Evolutionary conservation across 441 rosid species (phyloP).

Genomic region (Biscutella auriculata): DNA sequence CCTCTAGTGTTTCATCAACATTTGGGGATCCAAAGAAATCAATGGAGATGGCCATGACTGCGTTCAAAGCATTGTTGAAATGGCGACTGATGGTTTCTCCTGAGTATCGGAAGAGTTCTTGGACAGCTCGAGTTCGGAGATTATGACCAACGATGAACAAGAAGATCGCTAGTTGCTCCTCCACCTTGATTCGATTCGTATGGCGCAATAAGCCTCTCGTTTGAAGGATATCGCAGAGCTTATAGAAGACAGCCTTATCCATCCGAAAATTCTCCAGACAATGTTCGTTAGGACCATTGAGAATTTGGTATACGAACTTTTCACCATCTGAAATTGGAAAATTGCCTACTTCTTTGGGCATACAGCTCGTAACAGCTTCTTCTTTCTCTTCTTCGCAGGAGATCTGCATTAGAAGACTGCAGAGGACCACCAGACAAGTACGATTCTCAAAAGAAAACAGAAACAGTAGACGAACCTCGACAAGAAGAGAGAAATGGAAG

Average conservation of each 20-base stretch:
- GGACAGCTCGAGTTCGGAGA: slow-evolving; percentile 77
- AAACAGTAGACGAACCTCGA: too few relatives aligned
- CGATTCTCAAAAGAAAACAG: too few relatives aligned
- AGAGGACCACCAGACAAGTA: too few relatives aligned
- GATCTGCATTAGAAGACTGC: slow-evolving; percentile 33
- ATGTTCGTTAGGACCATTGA: slow-evolving; percentile 45
- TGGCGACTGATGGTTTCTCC: slow-evolving; percentile 92
- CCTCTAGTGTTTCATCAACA: slow-evolving; percentile 29
- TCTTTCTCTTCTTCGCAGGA: slow-evolving; percentile 51
- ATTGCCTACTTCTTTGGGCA: slow-evolving; percentile 37
- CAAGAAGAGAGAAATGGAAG: background rate
- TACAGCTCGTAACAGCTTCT: slow-evolving; percentile 19
- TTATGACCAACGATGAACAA: slow-evolving; percentile 77
- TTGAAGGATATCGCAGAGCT: slow-evolving; percentile 69
- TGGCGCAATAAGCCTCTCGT: slow-evolving; percentile 71
- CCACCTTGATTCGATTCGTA: slow-evolving; percentile 78
- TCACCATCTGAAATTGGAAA: slow-evolving; percentile 31
- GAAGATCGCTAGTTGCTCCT: slow-evolving; percentile 82
- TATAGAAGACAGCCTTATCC: slow-evolving; percentile 78
- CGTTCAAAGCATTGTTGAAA: slow-evolving; percentile 83
- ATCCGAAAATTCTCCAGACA: slow-evolving; percentile 80
- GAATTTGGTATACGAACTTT: slow-evolving; percentile 74
- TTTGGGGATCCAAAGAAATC: slow-evolving; percentile 49
- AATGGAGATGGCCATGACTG: slow-evolving; percentile 55
- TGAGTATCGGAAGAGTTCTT: slow-evolving; percentile 58